Percentiles rank a stretch among this genome's conserved stretches.
These are phyloP conservation scores for Beauveria bassiana DNA, from an alignment of 2,329 filamentous ascomycete species.

Conservation along the genomic window DNA sequence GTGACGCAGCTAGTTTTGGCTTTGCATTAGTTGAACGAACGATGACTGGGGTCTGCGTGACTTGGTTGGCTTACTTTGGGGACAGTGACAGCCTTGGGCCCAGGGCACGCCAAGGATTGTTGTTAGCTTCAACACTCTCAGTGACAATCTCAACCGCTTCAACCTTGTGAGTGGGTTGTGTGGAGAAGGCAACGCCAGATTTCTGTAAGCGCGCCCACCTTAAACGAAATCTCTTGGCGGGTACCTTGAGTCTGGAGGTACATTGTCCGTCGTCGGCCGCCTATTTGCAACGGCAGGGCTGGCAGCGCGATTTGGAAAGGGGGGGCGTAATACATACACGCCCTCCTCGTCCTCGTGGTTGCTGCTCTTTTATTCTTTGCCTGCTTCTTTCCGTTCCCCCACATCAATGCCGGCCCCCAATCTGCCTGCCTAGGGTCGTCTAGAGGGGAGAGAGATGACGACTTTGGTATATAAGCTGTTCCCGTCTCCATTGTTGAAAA, in stretches of 20 bases:
- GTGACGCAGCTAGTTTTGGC: not conserved
- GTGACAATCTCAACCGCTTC: not conserved
- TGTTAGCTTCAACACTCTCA: not conserved
- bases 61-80: not conserved
- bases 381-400: not conserved
- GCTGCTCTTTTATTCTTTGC: not conserved
- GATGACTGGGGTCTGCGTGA: not conserved
- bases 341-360: not conserved
- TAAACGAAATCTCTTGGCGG: not conserved
- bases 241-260: not conserved
- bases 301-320: not conserved
- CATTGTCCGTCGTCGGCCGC: not conserved
- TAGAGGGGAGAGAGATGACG: not conserved
- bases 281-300: not conserved
- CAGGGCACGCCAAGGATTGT: not conserved
- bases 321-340: not conserved
- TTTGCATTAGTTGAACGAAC: conserved; percentile 7
- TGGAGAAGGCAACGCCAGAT: not conserved
- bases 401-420: conserved; percentile 9
- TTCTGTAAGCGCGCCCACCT: not conserved
- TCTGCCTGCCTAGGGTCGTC: conserved; percentile 3
- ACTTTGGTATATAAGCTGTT: conserved; percentile 10
- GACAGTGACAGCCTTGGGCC: conserved; percentile 3
- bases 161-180: not conserved
- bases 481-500: not conserved